These are phyloP conservation scores for Aleurites moluccanus DNA, from an alignment of 441 rosid genomes.

Conservation along the genomic window DNA sequence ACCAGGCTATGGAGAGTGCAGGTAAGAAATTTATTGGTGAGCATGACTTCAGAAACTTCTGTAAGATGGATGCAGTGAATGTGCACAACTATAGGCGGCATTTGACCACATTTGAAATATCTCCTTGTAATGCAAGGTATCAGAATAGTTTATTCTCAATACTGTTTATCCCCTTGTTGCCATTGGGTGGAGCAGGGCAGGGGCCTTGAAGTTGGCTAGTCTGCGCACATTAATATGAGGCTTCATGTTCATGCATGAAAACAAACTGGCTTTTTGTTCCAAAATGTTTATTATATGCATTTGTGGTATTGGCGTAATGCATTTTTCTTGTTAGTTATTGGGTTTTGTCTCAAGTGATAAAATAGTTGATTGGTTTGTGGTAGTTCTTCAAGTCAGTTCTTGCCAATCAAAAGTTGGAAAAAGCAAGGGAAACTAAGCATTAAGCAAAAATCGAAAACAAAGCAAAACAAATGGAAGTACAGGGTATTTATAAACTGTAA, in stretches of 20 bases:
- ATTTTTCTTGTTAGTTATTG: background rate
- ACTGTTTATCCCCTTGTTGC: background rate
- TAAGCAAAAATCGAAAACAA: background rate
- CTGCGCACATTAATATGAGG: background rate
- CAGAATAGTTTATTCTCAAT: slow-evolving; percentile 2
- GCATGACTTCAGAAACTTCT: slow-evolving; percentile 90
- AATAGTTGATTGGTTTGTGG: background rate
- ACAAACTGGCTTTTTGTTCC: background rate
- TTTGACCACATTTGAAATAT: slow-evolving; percentile 59
- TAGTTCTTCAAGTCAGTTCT: background rate
- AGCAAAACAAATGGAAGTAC: background rate
- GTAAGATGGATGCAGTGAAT: slow-evolving; percentile 94
- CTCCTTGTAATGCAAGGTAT: slow-evolving; percentile 68
- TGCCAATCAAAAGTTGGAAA: background rate
- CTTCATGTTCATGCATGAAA: background rate
- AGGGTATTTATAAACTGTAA: background rate
- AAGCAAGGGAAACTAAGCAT: background rate
- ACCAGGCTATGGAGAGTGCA: slow-evolving; percentile 78
- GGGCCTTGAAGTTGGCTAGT: background rate
- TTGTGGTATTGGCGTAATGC: background rate
- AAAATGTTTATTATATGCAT: background rate
- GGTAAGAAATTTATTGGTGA: slow-evolving; percentile 81
- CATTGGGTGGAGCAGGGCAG: background rate
- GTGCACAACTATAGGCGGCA: slow-evolving; percentile 71
- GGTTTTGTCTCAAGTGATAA: background rate